phyloP scores from a whole-genome alignment of 371 early-diverging fungal genomes.

The Smittium culicis region DNA sequence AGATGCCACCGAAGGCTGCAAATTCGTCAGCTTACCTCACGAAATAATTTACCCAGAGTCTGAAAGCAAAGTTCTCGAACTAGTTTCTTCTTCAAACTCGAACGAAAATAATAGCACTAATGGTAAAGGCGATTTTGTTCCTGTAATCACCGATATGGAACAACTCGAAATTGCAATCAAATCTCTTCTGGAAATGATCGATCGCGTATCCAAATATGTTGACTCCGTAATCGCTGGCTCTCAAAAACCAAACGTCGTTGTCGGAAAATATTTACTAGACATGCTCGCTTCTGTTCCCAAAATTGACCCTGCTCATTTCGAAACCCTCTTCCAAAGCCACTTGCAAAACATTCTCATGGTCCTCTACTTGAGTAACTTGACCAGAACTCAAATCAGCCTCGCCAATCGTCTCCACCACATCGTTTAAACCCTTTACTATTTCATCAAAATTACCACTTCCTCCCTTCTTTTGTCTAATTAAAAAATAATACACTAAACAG shows the following conservation, averaged over 20 bases:
- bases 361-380: constrained; percentile 84
- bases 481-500: too few species aligned
- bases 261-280: constrained; percentile 88
- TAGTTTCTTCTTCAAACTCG: constrained; percentile 56
- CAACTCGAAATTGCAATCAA: constrained; percentile 64
- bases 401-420: constrained; percentile 76
- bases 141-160: constrained; percentile 74
- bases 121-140: constrained; percentile 12
- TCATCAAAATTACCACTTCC: too few species aligned
- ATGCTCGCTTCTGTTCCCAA: constrained; percentile 79
- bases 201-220: constrained; percentile 69
- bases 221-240: constrained; percentile 57
- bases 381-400: constrained; percentile 82
- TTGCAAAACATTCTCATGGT: constrained; percentile 89
- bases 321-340: constrained; percentile 82
- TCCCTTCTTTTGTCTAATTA: too few species aligned
- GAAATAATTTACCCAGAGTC: constrained; percentile 76
- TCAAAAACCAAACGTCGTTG: constrained; percentile 50
- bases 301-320: constrained; percentile 69
- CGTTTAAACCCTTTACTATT: constrained; percentile 28
- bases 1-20: constrained; percentile 22
- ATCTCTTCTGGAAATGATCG: constrained; percentile 69
- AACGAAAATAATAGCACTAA: constrained; percentile 16
- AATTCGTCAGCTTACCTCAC: constrained; percentile 70
- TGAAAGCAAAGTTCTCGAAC: constrained; percentile 55